These are phyloP conservation scores for Sutorius australiensis DNA, from an alignment of 768 basidiomycete species.

Conservation along the genomic window DNA sequence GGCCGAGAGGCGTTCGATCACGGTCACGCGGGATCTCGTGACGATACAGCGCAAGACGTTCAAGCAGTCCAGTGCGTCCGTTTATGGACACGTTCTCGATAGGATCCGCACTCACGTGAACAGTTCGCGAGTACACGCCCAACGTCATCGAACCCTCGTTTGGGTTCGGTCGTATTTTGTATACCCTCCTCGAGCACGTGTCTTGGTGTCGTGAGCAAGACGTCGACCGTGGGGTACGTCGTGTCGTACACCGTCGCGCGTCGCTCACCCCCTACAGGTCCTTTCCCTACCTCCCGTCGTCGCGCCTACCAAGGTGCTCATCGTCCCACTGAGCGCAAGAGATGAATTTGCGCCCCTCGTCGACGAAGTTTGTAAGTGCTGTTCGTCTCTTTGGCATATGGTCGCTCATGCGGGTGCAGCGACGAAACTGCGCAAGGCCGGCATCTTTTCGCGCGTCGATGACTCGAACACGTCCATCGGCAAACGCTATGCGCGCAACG, in stretches of 20 bases:
- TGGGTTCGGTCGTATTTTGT: constrained; percentile 94
- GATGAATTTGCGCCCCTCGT: constrained; percentile 82
- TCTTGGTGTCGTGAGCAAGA: constrained; percentile 96
- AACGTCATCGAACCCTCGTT: constrained; percentile 99
- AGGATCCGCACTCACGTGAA: constrained; percentile 23
- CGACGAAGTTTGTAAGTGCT: constrained; percentile 80
- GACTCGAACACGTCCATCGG: constrained; percentile 95
- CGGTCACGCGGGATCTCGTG: constrained; percentile 68
- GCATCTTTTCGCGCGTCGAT: constrained; percentile 91
- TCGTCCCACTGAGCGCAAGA: constrained; percentile 88
- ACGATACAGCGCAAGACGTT: constrained; percentile 80
- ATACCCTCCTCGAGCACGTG: constrained; percentile 89
- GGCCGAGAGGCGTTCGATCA: constrained; percentile 63
- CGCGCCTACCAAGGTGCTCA: constrained; percentile 94
- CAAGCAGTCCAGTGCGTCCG: constrained; percentile 79
- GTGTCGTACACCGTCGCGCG: rapidly evolving
- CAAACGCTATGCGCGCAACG: constrained; percentile 95
- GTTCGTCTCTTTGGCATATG: rapidly evolving
- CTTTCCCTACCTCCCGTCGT: constrained; percentile 86
- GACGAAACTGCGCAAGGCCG: constrained; percentile 78
- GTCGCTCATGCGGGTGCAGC: constrained; percentile 43
- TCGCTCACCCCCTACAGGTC: constrained; percentile 46
- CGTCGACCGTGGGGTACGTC: constrained; percentile 76
- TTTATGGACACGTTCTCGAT: constrained; percentile 10
- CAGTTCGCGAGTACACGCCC: constrained; percentile 92